These are phyloP conservation scores for Candida sp. DNA, from an alignment of 1,139 yeast species.

Conservation along the genomic window DNA sequence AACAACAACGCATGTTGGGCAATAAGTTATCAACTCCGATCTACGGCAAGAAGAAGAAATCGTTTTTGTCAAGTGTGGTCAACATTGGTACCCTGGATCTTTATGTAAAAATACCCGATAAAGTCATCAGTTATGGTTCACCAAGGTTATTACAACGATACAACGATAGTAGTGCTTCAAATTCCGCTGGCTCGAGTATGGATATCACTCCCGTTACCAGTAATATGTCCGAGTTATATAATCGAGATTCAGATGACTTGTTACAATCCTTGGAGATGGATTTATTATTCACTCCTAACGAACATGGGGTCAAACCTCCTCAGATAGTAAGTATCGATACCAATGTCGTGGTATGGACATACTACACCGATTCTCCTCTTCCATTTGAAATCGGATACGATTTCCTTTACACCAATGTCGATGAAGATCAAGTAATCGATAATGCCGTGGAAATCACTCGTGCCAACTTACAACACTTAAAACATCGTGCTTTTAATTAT, in stretches of 20 bases:
- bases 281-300: constrained; percentile 18
- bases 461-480: constrained; percentile 32
- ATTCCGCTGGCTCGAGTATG: neutral
- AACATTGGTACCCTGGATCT: constrained; percentile 35
- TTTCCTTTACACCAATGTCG: constrained; percentile 34
- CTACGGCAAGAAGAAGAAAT: constrained; percentile 38
- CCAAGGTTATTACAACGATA: constrained; percentile 38
- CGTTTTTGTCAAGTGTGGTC: constrained; percentile 30
- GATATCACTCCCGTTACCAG: constrained; percentile 12
- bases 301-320: constrained; percentile 26
- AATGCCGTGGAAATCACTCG: constrained; percentile 33
- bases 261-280: constrained; percentile 22
- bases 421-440: constrained; percentile 9
- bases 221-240: constrained; percentile 30
- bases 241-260: constrained; percentile 21
- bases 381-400: constrained; percentile 41
- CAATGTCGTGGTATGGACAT: constrained; percentile 42
- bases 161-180: constrained; percentile 18
- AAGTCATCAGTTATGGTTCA: constrained; percentile 34
- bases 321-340: constrained; percentile 28
- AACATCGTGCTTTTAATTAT: constrained; percentile 32
- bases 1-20: constrained; percentile 27
- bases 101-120: constrained; percentile 31
- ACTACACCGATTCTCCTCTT: constrained; percentile 39
- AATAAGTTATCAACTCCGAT: constrained; percentile 18